phyloP scores from a whole-genome alignment of 805 yeast genomes.

The Metschnikowia lachancei region DNA sequence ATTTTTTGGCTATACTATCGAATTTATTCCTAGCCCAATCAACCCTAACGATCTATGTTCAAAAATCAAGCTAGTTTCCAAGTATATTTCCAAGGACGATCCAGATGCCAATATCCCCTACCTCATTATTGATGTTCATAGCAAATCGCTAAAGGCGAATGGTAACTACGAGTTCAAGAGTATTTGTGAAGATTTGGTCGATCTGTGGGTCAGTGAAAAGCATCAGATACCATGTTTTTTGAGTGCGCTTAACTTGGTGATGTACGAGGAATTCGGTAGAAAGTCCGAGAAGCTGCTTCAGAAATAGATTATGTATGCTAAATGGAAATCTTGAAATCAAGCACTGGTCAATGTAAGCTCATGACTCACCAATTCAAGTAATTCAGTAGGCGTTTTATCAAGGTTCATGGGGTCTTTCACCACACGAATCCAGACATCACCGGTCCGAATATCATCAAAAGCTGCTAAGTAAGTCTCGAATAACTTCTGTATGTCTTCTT shows the following conservation, averaged over 20 bases:
- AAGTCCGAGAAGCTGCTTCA: not conserved
- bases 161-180: slow-evolving; percentile 38
- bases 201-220: slow-evolving; percentile 65
- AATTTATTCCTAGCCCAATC: slow-evolving; percentile 50
- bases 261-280: slow-evolving; percentile 46
- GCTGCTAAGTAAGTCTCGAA: not conserved
- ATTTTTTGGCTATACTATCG: slow-evolving; percentile 70
- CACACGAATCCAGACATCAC: slow-evolving; percentile 55
- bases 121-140: slow-evolving; percentile 55
- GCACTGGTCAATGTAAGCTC: slow-evolving; percentile 10
- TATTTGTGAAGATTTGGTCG: slow-evolving; percentile 49
- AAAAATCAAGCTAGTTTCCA: slow-evolving; percentile 54
- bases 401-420: slow-evolving; percentile 49
- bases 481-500: slow-evolving; percentile 5
- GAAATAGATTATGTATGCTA: not conserved
- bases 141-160: slow-evolving; percentile 53
- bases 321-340: not conserved
- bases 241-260: slow-evolving; percentile 66
- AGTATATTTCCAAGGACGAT: slow-evolving; percentile 29
- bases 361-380: slow-evolving; percentile 35
- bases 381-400: slow-evolving; percentile 38
- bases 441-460: slow-evolving; percentile 49
- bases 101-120: slow-evolving; percentile 31
- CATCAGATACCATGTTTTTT: slow-evolving; percentile 74
- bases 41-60: slow-evolving; percentile 47